Evolutionary conservation across 306 rosid genomes (phyloP).

Genomic region (Pyrus betulifolia): DNA sequence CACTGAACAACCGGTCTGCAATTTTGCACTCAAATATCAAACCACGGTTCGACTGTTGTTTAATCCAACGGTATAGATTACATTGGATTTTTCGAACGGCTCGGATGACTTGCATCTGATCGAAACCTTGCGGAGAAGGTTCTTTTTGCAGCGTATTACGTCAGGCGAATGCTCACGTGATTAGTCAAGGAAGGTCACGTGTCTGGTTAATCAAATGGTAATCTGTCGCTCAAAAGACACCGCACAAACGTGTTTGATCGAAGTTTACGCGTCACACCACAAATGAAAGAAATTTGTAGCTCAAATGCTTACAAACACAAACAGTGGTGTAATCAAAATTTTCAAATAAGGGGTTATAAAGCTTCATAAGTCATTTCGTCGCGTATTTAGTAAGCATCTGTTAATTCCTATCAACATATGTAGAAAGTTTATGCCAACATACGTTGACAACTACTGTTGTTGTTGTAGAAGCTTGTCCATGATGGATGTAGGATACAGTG

Average conservation of each 20-base stretch:
- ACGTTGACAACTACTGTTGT: too few species aligned
- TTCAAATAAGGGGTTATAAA: too few species aligned
- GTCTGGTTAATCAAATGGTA: neutral
- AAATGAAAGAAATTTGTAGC: too few species aligned
- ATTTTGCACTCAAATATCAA: neutral
- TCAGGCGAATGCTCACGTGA: too few species aligned
- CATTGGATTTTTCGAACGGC: neutral
- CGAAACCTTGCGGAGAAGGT: neutral
- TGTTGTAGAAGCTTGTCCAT: too few species aligned
- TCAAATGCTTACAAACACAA: too few species aligned
- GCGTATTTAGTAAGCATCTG: rapidly evolving
- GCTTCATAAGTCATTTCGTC: too few species aligned
- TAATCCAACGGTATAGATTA: neutral
- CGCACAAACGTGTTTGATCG: neutral
- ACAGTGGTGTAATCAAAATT: too few species aligned
- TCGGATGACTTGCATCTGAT: neutral
- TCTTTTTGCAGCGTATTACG: neutral
- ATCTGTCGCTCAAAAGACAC: neutral
- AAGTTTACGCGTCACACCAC: too few species aligned
- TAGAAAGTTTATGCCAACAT: too few species aligned
- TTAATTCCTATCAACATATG: too few species aligned
- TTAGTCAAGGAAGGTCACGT: neutral
- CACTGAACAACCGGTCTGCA: neutral
- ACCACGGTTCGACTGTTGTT: neutral
- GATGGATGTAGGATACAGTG: too few species aligned